Base-by-base conservation (phyloP, 257 asterid genomes). In the Leonotis leonurus region DNA sequence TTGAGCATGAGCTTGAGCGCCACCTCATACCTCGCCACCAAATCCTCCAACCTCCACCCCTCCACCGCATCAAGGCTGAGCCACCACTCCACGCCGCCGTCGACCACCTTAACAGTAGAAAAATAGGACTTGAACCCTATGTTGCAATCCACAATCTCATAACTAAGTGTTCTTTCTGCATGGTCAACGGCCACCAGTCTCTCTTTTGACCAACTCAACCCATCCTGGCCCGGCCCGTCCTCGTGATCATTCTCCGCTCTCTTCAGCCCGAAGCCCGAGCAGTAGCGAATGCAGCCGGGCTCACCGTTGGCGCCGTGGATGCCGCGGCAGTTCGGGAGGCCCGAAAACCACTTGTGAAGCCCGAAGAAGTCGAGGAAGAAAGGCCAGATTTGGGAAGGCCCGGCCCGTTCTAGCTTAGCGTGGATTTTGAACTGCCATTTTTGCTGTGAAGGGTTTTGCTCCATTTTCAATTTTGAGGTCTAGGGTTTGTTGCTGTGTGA, bases 141-240 rank as follows among this genome's bases (percentile, higher is more conserved):
- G 73, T 83, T 85, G 17, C 72, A 65, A n/a, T 85, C 96, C 43
- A 78, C 78, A 0, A 85, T 83, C 76, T 83, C 92, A 56, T 88
- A 85, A 13, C 64, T 81, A 0, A 85, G 50, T 2, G 64, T 74
- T 77, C 66, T 81, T 30, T 70, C 56, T 27, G 16, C 56, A 4
- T 51, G 73, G 36, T 83, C 78, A 13, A 81, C 58, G 7, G 63
- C 71, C 2, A 70, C 53, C 14, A 88, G 27, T 21, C 67, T 79
- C 52, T 85, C 95, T 51, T 77, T 74, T 1, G 87, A 75, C 89
- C 94, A 87, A 8, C 78, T 73, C 60, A 77, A 8, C 6, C 7
- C 7, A 17, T 1, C 57, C 11, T 70, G 10, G 44, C 33, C 48
- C 13, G 27, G 12, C n/a, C n/a, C n/a, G 6, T 25, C 54, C 0